Conservation (phyloP, 768 basidiomycete genomes). For the Melanogaster broomeanus region DNA sequence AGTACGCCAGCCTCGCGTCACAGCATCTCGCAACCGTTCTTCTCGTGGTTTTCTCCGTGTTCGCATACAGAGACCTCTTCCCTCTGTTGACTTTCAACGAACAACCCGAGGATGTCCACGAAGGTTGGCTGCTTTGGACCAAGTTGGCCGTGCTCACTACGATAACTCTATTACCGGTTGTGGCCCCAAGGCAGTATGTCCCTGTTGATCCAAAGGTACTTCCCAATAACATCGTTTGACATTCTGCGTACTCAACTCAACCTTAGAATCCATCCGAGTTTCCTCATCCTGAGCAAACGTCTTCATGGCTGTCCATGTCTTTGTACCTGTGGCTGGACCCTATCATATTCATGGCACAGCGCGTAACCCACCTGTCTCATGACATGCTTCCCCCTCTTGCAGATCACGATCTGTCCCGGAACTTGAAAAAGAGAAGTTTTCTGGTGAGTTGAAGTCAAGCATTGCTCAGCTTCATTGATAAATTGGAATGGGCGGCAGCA, state of each 20-base stretch:
- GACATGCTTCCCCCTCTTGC: constrained; percentile 50
- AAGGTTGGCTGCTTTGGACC: constrained; percentile 54
- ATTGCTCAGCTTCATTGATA: background rate
- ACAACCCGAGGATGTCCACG: constrained; percentile 47
- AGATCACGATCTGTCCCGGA: constrained; percentile 43
- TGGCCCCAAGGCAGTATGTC: constrained; percentile 56
- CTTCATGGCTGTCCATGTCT: constrained; percentile 36
- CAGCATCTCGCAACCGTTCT: constrained; percentile 50
- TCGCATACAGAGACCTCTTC: constrained; percentile 58
- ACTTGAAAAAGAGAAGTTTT: constrained; percentile 35
- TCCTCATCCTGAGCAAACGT: constrained; percentile 43
- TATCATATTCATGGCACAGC: constrained; percentile 44
- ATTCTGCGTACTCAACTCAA: background rate
- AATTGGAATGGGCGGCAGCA: constrained; percentile 21
- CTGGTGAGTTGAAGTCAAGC: constrained; percentile 21
- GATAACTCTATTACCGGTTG: constrained; percentile 52
- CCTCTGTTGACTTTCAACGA: constrained; percentile 59
- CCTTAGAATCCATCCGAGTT: constrained; percentile 20
- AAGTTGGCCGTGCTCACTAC: constrained; percentile 48
- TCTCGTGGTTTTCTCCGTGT: constrained; percentile 47
- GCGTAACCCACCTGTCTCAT: constrained; percentile 43
- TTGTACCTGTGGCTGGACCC: constrained; percentile 58
- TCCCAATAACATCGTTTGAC: background rate
- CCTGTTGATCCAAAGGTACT: constrained; percentile 49
- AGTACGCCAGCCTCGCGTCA: constrained; percentile 32